Conservation (phyloP, 345 rosid genomes). For the Rhodamnia rubescens region DNA sequence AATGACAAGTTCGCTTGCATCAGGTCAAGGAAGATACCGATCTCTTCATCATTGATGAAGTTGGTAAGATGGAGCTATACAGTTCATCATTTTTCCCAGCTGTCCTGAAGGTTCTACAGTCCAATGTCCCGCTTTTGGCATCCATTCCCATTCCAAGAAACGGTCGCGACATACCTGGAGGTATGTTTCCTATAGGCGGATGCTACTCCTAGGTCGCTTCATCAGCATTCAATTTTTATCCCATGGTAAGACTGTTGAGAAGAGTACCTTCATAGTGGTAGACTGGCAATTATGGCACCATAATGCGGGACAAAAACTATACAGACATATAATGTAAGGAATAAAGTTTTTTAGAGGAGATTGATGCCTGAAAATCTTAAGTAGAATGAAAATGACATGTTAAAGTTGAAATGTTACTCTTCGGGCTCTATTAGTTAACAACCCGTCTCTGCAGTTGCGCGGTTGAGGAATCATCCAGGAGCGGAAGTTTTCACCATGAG, state of each 20-base stretch:
- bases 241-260: background rate
- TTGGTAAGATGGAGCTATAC: constrained; percentile 70
- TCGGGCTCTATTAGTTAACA: background rate
- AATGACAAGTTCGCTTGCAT: background rate
- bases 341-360: background rate
- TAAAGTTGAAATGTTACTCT: background rate
- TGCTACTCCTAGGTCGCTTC: background rate
- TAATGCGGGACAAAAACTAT: background rate
- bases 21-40: constrained; percentile 45
- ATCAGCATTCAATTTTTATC: background rate
- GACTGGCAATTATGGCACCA: background rate
- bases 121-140: constrained; percentile 46
- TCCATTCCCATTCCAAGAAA: constrained; percentile 47
- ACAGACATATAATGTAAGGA: background rate
- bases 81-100: constrained; percentile 63
- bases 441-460: constrained; percentile 32
- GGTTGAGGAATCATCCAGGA: constrained; percentile 49
- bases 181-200: constrained; percentile 10
- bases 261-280: background rate
- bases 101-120: constrained; percentile 44
- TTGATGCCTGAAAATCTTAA: background rate
- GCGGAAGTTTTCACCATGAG: constrained; percentile 38
- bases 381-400: background rate
- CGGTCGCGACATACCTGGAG: constrained; percentile 54
- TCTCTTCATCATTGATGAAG: constrained; percentile 64